Conservation (phyloP, 345 rosid species). For the Rhodamnia argentea region DNA sequence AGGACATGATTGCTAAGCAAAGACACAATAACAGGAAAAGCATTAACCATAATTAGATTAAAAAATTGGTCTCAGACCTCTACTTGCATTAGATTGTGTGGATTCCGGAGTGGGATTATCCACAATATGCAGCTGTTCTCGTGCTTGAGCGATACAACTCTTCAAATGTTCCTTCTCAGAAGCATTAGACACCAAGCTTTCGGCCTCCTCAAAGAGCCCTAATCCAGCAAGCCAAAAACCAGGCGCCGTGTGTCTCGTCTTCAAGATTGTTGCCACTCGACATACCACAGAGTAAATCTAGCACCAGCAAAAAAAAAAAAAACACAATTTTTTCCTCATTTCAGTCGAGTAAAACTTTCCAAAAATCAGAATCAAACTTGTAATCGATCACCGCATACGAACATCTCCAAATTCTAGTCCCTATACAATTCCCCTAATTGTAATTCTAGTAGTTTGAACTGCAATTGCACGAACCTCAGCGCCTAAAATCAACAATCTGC, state of each 20-base stretch:
- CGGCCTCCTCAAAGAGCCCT: conserved; percentile 57
- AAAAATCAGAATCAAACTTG: background rate
- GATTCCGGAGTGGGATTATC: conserved; percentile 27
- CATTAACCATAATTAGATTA: background rate
- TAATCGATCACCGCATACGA: background rate
- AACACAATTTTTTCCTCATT: background rate
- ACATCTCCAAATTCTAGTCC: background rate
- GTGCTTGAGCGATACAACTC: conserved; percentile 58
- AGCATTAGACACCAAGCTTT: conserved; percentile 34
- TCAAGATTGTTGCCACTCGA: conserved; percentile 73
- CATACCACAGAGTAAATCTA: conserved; percentile 71
- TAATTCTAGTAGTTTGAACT: background rate
- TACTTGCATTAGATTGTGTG: conserved; percentile 5
- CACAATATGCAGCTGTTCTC: conserved; percentile 39
- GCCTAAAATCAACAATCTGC: background rate
- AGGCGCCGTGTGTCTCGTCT: conserved; percentile 73
- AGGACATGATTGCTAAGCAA: background rate
- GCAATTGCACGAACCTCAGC: background rate
- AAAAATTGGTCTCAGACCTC: conserved; percentile 27
- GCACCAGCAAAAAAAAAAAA: background rate
- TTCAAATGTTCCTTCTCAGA: conserved; percentile 57
- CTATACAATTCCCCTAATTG: background rate
- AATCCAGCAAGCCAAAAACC: conserved; percentile 86
- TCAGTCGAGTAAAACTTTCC: background rate
- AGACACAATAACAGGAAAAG: background rate